Conservation (phyloP, 371 early-diverging fungal genomes). For the Fennellomyces sp. region DNA sequence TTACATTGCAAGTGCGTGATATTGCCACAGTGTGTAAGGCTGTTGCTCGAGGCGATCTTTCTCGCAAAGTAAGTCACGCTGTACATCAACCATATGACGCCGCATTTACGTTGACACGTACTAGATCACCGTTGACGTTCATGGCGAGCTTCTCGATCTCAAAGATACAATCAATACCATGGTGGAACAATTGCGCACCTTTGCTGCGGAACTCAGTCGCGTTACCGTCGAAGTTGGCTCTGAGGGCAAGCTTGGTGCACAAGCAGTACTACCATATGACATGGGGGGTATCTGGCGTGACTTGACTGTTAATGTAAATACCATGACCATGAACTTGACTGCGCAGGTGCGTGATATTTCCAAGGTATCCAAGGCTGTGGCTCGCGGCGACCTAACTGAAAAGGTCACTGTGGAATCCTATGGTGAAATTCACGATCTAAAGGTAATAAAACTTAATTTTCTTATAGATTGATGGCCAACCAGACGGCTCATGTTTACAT, state of each 20-base stretch:
- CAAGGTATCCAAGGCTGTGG: conserved; percentile 31
- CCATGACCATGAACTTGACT: conserved; percentile 18
- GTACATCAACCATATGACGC: neutral
- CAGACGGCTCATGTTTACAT: neutral
- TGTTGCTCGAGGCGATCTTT: conserved; percentile 43
- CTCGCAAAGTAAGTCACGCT: conserved; percentile 22
- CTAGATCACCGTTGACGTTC: conserved; percentile 28
- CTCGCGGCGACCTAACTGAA: conserved; percentile 30
- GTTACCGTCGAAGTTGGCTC: conserved; percentile 45
- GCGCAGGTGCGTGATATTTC: conserved; percentile 38
- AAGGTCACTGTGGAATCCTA: conserved; percentile 63
- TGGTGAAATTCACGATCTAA: conserved; percentile 59
- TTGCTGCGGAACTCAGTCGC: conserved; percentile 63
- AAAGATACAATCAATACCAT: conserved; percentile 63
- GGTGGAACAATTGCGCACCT: conserved; percentile 45
- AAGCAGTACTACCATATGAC: conserved; percentile 49
- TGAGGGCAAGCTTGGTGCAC: conserved; percentile 61
- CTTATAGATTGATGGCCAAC: neutral
- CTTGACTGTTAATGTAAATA: conserved; percentile 52
- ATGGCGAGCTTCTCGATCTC: conserved; percentile 66
- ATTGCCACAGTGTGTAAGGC: conserved; percentile 28
- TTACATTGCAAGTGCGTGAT: conserved; percentile 29
- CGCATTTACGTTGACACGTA: conserved; percentile 29
- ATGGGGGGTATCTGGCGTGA: conserved; percentile 60
- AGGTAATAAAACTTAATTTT: neutral